A percentile compares a stretch with the other conserved stretches of the same genome.
phyloP scores from a whole-genome alignment of 176 grass and related monocot genomes.

The Oryza longistaminata region DNA sequence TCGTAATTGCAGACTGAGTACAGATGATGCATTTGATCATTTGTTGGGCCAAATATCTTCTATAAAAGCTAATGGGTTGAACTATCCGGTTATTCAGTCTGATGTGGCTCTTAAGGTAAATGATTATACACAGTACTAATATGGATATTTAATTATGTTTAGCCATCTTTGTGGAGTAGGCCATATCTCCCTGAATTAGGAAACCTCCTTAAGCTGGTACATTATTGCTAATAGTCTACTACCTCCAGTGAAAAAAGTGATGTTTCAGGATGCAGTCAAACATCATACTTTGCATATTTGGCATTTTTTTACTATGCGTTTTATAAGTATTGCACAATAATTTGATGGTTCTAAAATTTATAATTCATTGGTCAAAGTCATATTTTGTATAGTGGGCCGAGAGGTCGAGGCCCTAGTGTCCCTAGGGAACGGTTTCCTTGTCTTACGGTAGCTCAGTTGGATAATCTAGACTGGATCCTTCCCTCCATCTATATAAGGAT shows the following conservation, averaged over 20 bases:
- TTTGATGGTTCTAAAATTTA: too few relatives aligned
- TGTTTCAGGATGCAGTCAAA: not conserved
- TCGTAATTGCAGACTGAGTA: constrained; percentile 53
- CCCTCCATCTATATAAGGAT: too few relatives aligned
- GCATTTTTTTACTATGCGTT: too few relatives aligned
- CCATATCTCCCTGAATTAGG: not conserved
- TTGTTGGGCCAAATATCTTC: constrained; percentile 74
- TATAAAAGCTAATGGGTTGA: constrained; percentile 59
- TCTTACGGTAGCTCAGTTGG: too few relatives aligned
- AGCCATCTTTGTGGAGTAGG: constrained; percentile 11
- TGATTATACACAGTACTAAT: constrained; percentile 17
- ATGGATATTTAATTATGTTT: not conserved
- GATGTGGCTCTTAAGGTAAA: constrained; percentile 83
- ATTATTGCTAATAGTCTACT: not conserved
- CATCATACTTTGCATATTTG: too few relatives aligned
- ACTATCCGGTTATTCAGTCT: constrained; percentile 60
- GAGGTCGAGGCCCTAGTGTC: too few relatives aligned
- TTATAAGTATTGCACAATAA: too few relatives aligned
- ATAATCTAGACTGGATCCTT: too few relatives aligned
- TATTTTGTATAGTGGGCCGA: not conserved
- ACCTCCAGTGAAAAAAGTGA: not conserved
- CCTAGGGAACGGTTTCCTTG: too few relatives aligned
- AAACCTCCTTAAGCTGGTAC: not conserved
- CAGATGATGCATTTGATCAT: constrained; percentile 70
- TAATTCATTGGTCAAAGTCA: not conserved